A percentile compares a stretch with the other conserved stretches of the same genome.
phyloP scores from a whole-genome alignment of 2,329 filamentous ascomycete genomes.

The Penicillium vulpinum region DNA sequence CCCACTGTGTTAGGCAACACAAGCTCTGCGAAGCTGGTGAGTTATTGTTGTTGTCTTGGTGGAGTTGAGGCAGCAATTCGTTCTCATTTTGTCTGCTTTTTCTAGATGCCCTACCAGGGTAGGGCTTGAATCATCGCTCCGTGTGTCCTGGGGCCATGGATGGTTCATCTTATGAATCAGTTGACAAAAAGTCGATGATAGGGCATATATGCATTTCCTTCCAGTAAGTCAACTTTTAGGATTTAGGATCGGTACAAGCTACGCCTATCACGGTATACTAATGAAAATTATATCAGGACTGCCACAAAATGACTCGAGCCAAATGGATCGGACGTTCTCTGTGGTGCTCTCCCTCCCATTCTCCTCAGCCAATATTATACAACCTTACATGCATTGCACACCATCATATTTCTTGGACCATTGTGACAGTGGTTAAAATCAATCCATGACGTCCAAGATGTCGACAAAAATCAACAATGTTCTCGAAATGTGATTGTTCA shows the following conservation, averaged over 20 bases:
- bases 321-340: neutral
- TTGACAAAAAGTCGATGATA: too few species aligned
- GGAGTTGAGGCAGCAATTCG: too few species aligned
- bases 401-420: neutral
- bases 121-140: too few species aligned
- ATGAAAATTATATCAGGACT: neutral
- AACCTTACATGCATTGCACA: neutral
- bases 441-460: neutral
- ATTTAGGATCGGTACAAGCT: neutral
- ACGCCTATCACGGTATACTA: neutral
- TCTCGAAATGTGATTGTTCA: neutral
- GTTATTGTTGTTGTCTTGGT: too few species aligned
- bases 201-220: neutral
- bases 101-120: too few species aligned
- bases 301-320: neutral
- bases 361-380: neutral
- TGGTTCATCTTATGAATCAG: too few species aligned
- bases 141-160: too few species aligned
- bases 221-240: neutral
- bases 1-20: too few species aligned
- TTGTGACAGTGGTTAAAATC: neutral
- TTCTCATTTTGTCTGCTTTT: too few species aligned
- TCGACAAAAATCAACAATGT: neutral
- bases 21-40: too few species aligned
- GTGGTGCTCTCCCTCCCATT: neutral